phyloP scores from a whole-genome alignment of 1,139 yeast genomes.

The Tardiomyces depauwii region DNA sequence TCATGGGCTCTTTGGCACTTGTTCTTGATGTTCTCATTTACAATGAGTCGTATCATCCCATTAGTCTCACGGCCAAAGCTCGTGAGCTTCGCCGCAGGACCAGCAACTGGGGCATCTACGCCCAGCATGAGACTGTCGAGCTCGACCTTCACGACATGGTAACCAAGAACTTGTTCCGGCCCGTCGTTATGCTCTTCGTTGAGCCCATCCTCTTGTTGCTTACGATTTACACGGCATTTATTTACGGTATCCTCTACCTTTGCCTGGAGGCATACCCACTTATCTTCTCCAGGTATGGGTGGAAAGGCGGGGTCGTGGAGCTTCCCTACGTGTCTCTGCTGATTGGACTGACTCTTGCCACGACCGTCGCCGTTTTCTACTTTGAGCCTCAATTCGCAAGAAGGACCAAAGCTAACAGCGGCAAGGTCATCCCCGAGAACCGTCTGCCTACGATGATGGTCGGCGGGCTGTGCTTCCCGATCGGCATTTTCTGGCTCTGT shows the following conservation, averaged over 20 bases:
- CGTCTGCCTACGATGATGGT: conserved; percentile 65
- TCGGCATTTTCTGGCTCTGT: too few species aligned
- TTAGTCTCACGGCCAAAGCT: conserved; percentile 47
- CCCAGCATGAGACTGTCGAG: conserved; percentile 33
- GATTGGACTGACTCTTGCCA: conserved; percentile 29
- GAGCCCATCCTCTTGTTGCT: conserved; percentile 55
- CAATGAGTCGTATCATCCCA: conserved; percentile 51
- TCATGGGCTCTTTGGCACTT: conserved; percentile 37
- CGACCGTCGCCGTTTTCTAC: conserved; percentile 12
- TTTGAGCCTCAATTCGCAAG: conserved; percentile 21
- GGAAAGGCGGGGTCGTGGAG: conserved; percentile 17
- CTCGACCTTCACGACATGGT: too few species aligned
- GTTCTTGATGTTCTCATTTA: conserved; percentile 33
- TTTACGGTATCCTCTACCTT: too few species aligned
- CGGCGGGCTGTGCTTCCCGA: conserved; percentile 61
- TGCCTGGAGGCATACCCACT: too few species aligned
- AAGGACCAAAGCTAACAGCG: conserved; percentile 21
- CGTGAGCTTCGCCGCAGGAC: conserved; percentile 31
- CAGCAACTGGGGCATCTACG: conserved; percentile 39
- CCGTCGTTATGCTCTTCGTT: conserved; percentile 38
- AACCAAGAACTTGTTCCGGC: conserved; percentile 37
- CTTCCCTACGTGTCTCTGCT: conserved; percentile 43
- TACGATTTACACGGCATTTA: too few species aligned
- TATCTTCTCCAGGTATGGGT: conserved; percentile 37
- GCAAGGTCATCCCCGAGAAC: conserved; percentile 49